Evolutionary conservation across 1,139 yeast species (phyloP), one percentile per base, ranked within the genome.

Genomic region (Tardiomyces depauwii): DNA sequence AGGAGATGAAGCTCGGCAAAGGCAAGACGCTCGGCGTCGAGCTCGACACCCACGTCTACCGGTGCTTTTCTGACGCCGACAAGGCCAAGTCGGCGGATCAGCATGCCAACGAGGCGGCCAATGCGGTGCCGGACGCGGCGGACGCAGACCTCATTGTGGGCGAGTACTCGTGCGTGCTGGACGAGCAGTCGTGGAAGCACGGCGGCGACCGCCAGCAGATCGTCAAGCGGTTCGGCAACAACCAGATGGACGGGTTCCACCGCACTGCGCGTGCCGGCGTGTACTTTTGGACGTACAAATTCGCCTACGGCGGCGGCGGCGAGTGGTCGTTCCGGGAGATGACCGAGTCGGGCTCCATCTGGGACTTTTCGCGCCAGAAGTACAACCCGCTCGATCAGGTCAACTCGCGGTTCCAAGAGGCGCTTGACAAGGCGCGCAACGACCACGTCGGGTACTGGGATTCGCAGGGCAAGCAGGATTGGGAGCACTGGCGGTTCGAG

Each of bases 271-370:
- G 71, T 5, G 74, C 78, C 46, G 96, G 96, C 0, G 72, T 76
- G 45, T 89, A 74, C 63, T 91, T 91, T 65, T 91, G 97, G 97
- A 86, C 96, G 1, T 84, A 68, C 62, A 87, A 86, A 64, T 89
- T 89, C 60, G 78, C 82, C 60, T 73, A 79, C 47, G 96, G 96
- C 2, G 82, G 82, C 57, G 96, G 96, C 39, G 97, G 96, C 11
- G 96, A 87, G 66, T 89, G 97, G 97, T 96, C 91, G 47, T 81
- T 86, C 63, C 73, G 75, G 41, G 86, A 88, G 42, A 85, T 85
- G 91, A 67, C 76, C 25, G 78, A 82, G 27, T 68, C 68, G 47
- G 89, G 89, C 0, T 78, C 81, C 10, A 66, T 87, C 21, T 73
- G 75, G 9, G 44, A 58, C 5, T 55, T 55, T 11, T 46, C 51